Base-by-base conservation (phyloP, 1,284 basidiomycete species). In the Cryptococcus jaspeensis region DNA sequence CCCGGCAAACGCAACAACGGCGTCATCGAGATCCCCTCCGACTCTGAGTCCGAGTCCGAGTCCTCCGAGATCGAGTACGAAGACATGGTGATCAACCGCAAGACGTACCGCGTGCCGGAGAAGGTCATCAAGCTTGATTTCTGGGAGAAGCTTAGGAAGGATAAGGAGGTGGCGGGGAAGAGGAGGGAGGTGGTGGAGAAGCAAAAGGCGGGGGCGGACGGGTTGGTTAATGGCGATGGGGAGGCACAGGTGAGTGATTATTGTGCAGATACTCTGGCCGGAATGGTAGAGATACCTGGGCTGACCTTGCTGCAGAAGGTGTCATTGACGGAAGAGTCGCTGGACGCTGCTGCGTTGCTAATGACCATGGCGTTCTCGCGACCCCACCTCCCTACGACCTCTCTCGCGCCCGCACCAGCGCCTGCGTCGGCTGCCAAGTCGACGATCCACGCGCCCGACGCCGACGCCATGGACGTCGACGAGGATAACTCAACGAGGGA, bases 91-190 rank as follows among this genome's bases (percentile, higher is more conserved):
- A 78, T 81, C 54, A 80, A 81, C 60, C 75, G 89, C 42, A 85
- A 90, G 59, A 84, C 88, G 50, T 98, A 94, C 78, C 83, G 92
- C 62, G 87, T 99, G n/a, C 95, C 95, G 2, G 96, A 99, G 75
- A 84, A 87, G 61, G 83, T 93, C 47, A 89, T 99, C 62, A 83
- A 90, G 52, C 83, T 98, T 49, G 95, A 98, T 73, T 99, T 99
- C 70, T 99, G 95, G 94, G 87, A 85, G 58, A 93, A 89, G 76
- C 79, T 91, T 57, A 82, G 83, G 36, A 78, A 55, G 20, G 48
- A 44, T 22, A 53, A 56, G 63, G 55, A 23, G 35, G 56, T 59
- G n/a, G 22, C 7, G 45, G n/a, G 5, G 12, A 12, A 4, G 16
- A 5, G 4, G 40, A 5, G 9, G 15, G 11, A 46, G 44, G 20